These are phyloP conservation scores for Penicilliopsis zonata DNA, from an alignment of 495 filamentous ascomycete species.

Conservation along the genomic window DNA sequence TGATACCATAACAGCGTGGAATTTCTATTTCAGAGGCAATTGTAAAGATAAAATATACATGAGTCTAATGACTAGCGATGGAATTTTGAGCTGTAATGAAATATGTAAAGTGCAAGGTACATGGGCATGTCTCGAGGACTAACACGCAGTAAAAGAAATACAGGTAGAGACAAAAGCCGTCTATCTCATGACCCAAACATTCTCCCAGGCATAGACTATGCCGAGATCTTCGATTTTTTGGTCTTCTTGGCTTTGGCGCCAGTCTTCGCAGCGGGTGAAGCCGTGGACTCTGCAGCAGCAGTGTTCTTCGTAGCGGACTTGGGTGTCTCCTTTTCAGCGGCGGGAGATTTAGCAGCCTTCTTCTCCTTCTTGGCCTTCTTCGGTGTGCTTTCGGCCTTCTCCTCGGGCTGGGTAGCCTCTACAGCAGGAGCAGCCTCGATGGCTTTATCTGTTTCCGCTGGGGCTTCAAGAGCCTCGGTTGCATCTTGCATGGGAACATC, in stretches of 20 bases:
- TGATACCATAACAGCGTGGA: no score
- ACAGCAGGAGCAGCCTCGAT: constrained; percentile 14
- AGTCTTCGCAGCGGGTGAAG: constrained; percentile 8
- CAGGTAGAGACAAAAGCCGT: no score
- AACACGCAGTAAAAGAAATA: no score
- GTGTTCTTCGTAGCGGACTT: constrained; percentile 7
- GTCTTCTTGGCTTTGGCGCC: constrained; percentile 13
- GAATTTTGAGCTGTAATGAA: no score
- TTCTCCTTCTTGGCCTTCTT: constrained; percentile 29
- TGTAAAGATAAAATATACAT: no score
- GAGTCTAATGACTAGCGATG: no score
- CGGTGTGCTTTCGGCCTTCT: constrained; percentile 20
- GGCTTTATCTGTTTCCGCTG: constrained; percentile 16
- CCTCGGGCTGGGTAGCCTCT: constrained; percentile 11
- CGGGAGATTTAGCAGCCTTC: constrained; percentile 17
- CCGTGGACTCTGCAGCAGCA: constrained; percentile 3
- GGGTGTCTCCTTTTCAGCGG: constrained; percentile 7
- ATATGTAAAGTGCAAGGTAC: no score
- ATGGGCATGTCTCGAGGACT: no score
- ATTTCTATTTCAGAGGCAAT: no score
- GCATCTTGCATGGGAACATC: constrained; percentile 35
- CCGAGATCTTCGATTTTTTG: constrained; percentile 23
- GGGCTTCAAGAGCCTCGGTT: constrained; percentile 16
- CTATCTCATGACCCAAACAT: no score
- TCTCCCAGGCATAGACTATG: constrained; percentile 2